Percentiles rank a stretch among this genome's conserved stretches.
These are phyloP conservation scores for Saccharomycopsis fodiens DNA, from an alignment of 805 yeast genomes.

Conservation along the genomic window DNA sequence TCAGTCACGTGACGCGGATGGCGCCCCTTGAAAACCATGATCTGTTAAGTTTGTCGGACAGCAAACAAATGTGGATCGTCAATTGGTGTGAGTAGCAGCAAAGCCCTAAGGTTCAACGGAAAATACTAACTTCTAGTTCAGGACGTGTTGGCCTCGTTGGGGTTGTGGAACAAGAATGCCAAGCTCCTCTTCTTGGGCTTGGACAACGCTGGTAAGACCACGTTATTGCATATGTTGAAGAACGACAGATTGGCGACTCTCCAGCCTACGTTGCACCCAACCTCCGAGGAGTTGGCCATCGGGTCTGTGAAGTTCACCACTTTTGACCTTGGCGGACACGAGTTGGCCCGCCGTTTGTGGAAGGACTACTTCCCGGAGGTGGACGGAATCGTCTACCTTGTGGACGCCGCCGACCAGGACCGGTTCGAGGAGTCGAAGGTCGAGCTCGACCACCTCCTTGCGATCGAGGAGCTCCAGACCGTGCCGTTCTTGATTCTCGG, in stretches of 20 bases:
- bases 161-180: conserved; percentile 91
- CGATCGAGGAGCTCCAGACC: conserved; percentile 79
- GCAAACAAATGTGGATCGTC: conserved; percentile 34
- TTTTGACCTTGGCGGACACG: conserved; percentile 97
- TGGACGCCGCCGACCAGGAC: conserved; percentile 95
- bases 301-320: conserved; percentile 97
- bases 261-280: conserved; percentile 97
- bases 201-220: conserved; percentile 97
- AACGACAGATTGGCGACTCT: conserved; percentile 96
- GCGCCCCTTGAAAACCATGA: background rate
- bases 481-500: conserved; percentile 95
- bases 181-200: conserved; percentile 91
- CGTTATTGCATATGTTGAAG: conserved; percentile 75
- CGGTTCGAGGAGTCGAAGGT: conserved; percentile 92
- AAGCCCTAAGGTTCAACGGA: background rate
- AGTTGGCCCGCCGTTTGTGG: conserved; percentile 98
- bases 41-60: conserved; percentile 1
- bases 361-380: conserved; percentile 99
- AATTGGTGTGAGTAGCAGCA: conserved; percentile 34
- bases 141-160: conserved; percentile 71
- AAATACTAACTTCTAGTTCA: conserved; percentile 34
- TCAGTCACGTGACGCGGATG: too few species aligned
- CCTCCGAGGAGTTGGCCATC: conserved; percentile 95
- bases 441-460: conserved; percentile 87
- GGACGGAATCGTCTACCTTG: conserved; percentile 91